Percentiles rank a stretch among this genome's conserved stretches.
Evolutionary conservation across 2,329 filamentous ascomycete species (phyloP).

Genomic region (Pseudogymnoascus sp.): DNA sequence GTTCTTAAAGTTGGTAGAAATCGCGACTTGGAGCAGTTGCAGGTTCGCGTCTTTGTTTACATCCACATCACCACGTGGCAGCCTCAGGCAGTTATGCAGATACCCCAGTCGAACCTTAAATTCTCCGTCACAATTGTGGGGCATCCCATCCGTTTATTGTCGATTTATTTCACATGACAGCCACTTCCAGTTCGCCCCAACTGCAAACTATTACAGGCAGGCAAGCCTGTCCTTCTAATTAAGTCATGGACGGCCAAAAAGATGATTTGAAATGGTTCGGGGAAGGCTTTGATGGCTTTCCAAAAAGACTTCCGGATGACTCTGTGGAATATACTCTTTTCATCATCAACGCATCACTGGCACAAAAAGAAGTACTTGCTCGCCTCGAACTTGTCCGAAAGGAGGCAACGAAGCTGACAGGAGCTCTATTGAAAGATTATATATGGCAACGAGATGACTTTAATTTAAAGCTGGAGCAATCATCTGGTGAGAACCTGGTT

Average conservation of each 20-base stretch:
- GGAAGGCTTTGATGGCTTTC: constrained; percentile 51
- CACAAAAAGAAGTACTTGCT: constrained; percentile 49
- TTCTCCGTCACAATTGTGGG: constrained; percentile 3
- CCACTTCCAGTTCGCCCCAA: not conserved
- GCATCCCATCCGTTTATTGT: not conserved
- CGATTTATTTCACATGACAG: constrained; percentile 7
- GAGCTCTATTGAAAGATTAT: constrained; percentile 67
- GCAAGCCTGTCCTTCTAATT: not conserved
- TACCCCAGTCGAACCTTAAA: constrained; percentile 9
- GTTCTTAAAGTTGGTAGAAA: not conserved
- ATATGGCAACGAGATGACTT: constrained; percentile 93
- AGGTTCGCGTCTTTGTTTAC: constrained; percentile 10
- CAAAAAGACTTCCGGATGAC: constrained; percentile 69
- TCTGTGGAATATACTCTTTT: constrained; percentile 80
- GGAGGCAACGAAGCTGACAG: constrained; percentile 55
- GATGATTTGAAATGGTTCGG: constrained; percentile 60
- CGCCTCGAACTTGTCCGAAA: constrained; percentile 67
- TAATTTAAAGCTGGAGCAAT: constrained; percentile 55
- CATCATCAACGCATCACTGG: constrained; percentile 52
- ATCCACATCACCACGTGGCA: constrained; percentile 4
- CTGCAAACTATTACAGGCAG: not conserved
- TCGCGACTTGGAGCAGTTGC: not conserved
- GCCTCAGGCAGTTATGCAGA: constrained; percentile 2
- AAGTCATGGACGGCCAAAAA: constrained; percentile 31
- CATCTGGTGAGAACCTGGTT: constrained; percentile 41